phyloP scores from a whole-genome alignment of 345 rosid genomes.

The Pugionium cornutum region DNA sequence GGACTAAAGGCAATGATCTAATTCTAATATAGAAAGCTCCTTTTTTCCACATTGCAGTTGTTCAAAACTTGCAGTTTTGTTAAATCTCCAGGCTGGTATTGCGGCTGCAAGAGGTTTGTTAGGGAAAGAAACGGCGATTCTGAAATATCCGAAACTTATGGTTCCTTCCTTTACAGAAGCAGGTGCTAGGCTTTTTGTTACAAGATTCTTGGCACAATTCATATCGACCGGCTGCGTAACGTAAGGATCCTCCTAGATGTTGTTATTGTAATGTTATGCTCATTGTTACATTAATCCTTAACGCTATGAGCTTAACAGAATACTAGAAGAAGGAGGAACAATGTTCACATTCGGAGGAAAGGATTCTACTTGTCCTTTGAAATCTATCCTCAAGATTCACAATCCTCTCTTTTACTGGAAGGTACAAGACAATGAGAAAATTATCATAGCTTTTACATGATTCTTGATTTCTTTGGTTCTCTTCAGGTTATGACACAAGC shows the following conservation, averaged over 20 bases:
- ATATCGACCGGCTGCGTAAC: conserved; percentile 64
- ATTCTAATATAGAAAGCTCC: neutral
- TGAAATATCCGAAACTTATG: conserved; percentile 74
- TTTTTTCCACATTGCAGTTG: neutral
- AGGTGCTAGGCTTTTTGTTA: conserved; percentile 71
- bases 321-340: conserved; percentile 91
- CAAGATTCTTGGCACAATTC: conserved; percentile 69
- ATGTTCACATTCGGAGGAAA: conserved; percentile 70
- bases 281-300: neutral
- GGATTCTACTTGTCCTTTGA: conserved; percentile 45
- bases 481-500: conserved; percentile 83
- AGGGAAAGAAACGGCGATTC: conserved; percentile 47
- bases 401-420: conserved; percentile 91
- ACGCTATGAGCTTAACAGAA: conserved; percentile 39
- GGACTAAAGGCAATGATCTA: conserved; percentile 65
- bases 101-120: conserved; percentile 69
- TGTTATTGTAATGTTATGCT: neutral
- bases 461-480: conserved; percentile 12
- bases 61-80: neutral
- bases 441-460: neutral
- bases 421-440: conserved; percentile 42
- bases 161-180: conserved; percentile 71
- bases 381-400: conserved; percentile 62
- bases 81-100: conserved; percentile 63
- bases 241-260: conserved; percentile 52